Conservation (phyloP, 495 filamentous ascomycete genomes). For the Penicillium lividum region DNA sequence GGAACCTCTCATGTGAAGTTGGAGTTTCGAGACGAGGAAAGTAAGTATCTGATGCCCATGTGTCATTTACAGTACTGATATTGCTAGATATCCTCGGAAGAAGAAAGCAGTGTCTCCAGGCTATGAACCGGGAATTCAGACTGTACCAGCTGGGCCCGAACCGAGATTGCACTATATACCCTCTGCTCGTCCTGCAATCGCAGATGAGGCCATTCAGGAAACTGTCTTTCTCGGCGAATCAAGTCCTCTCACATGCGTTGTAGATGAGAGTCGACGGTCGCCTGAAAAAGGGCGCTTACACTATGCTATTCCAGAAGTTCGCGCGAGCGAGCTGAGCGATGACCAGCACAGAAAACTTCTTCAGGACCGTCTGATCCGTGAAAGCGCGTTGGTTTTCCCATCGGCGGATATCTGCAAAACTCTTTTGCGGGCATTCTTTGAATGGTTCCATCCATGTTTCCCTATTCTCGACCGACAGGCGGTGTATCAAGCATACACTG, state of each 20-base stretch:
- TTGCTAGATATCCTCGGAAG: conserved; percentile 30
- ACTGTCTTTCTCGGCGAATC: conserved; percentile 47
- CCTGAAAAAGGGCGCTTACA: conserved; percentile 37
- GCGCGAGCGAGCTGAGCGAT: conserved; percentile 13
- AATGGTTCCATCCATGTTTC: conserved; percentile 50
- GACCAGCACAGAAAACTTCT: conserved; percentile 20
- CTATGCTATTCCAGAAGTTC: conserved; percentile 35
- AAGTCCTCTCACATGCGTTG: conserved; percentile 43
- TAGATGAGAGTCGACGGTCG: conserved; percentile 36
- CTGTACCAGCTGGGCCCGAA: background rate
- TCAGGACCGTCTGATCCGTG: conserved; percentile 32
- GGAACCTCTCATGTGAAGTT: conserved; percentile 42
- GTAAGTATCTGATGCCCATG: conserved; percentile 22
- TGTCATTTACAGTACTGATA: background rate
- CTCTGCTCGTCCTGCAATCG: conserved; percentile 6
- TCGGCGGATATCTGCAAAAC: conserved; percentile 31
- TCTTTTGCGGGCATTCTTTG: conserved; percentile 43
- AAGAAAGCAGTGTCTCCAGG: conserved; percentile 11
- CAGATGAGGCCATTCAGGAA: conserved; percentile 24
- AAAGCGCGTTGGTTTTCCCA: conserved; percentile 41
- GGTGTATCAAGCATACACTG: conserved; percentile 28
- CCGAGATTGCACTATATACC: conserved; percentile 13
- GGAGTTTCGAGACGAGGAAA: conserved; percentile 47
- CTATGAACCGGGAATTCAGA: background rate
- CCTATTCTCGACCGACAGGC: conserved; percentile 38